Percentiles rank a stretch among this genome's conserved stretches.
Evolutionary conservation across 805 yeast species (phyloP).

Genomic region (Saccharomyces mikatae): DNA sequence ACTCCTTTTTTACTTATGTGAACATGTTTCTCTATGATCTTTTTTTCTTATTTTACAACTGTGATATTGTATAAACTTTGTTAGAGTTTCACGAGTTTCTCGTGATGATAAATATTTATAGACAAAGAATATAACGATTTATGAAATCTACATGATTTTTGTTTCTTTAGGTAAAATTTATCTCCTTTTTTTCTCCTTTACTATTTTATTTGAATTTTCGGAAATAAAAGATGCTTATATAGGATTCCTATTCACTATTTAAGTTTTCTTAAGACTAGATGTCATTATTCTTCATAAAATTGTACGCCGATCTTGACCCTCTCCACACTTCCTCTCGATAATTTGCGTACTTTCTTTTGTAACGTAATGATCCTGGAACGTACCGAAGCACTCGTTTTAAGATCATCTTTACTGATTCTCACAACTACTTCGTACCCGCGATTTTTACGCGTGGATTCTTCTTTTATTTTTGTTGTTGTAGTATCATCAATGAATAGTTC

Average conservation of each 20-base stretch:
- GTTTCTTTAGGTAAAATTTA: neutral
- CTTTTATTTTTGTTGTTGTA: constrained; percentile 4
- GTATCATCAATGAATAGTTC: constrained; percentile 17
- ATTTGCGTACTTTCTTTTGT: constrained; percentile 53
- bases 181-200: neutral
- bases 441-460: constrained; percentile 11
- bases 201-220: neutral
- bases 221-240: neutral
- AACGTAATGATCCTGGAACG: constrained; percentile 49
- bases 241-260: neutral
- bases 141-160: neutral
- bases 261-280: neutral
- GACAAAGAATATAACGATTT: neutral
- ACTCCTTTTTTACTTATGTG: neutral
- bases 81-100: neutral
- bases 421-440: constrained; percentile 35
- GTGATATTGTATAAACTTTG: neutral
- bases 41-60: neutral
- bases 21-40: neutral
- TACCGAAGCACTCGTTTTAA: constrained; percentile 52
- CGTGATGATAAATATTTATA: neutral
- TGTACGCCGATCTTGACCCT: constrained; percentile 47
- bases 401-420: constrained; percentile 42
- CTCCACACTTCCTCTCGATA: constrained; percentile 42
- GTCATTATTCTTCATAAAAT: constrained; percentile 23